Conservation (phyloP, 331 rosid species). For the Spiraea crenata region DNA sequence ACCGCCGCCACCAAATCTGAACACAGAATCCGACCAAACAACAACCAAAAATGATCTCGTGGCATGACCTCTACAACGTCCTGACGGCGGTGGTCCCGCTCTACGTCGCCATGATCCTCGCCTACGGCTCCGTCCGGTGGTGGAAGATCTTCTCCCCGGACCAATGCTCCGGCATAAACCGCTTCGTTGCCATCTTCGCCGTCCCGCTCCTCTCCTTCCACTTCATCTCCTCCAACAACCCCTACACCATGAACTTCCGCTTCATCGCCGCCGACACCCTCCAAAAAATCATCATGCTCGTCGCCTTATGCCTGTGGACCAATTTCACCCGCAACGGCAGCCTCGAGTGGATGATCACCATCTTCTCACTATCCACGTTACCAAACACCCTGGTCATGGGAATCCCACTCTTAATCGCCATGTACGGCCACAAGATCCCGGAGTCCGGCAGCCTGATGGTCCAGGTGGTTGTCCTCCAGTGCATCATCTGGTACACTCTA, state of each 20-base stretch:
- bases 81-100: constrained; percentile 85
- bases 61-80: constrained; percentile 73
- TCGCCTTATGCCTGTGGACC: constrained; percentile 64
- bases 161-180: constrained; percentile 97
- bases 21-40: neutral
- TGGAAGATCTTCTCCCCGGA: constrained; percentile 98
- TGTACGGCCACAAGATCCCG: constrained; percentile 49
- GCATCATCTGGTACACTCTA: constrained; percentile 91
- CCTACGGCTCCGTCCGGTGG: constrained; percentile 96
- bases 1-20: neutral
- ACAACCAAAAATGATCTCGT: constrained; percentile 47
- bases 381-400: constrained; percentile 97
- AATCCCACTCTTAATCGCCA: constrained; percentile 74
- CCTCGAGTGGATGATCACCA: constrained; percentile 89
- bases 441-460: constrained; percentile 76
- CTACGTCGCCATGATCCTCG: constrained; percentile 93
- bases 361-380: constrained; percentile 84
- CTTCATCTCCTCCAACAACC: constrained; percentile 74
- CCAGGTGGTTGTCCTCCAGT: constrained; percentile 86
- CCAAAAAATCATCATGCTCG: constrained; percentile 79
- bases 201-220: constrained; percentile 92
- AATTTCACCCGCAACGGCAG: constrained; percentile 75
- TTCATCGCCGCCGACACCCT: constrained; percentile 94
- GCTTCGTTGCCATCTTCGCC: constrained; percentile 88
- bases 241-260: constrained; percentile 74